Base-by-base conservation (phyloP, 257 asterid species). In the Oldenlandia corymbosa region DNA sequence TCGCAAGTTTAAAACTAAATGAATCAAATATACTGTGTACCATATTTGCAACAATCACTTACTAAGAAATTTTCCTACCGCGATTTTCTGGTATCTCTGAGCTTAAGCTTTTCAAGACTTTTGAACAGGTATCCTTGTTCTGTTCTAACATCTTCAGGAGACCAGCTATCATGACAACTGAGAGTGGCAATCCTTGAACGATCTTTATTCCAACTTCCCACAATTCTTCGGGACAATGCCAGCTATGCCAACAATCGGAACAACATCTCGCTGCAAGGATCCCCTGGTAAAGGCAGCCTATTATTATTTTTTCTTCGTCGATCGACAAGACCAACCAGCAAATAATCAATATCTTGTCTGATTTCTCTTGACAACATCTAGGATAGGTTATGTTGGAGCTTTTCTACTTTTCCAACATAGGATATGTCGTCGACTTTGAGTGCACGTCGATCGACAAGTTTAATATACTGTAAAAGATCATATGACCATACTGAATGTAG, bases 151-250 rank as follows among this genome's bases (percentile, higher is more conserved):
- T 21, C 14, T 17, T 0, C 0, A 69, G 68, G 13, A 69, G 28
- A 0, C 68, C 68, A 0, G 64, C 69, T 1, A 62, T 18, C 0
- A 49, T 7, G 57, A 62, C 23, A 9, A 43, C 23, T 28, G 74
- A 36, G 43, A 69, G 58, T 50, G 74, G 74, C 23, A 62, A 21
- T 2, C 74, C 69, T 18, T 6, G 1, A 16, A 58, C 49, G 30
- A 69, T 45, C 14, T n/a, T 24, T 18, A 28, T n/a, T 20, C 58
- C 64, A 16, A 53, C 58, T 10, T 21, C 41, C 9, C 13, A 1
- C 7, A 69, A 3, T 36, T 30, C 26, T 10, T 0, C 1, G 0
- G 65, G 59, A 26, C 31, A 69, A 42, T n/a, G 16, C 70, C 62
- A 9, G 70, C 62, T 52, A 65, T 41, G 2, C 70, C 62, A 41